phyloP scores from a whole-genome alignment of 192 early-diverging fungal genomes.

The Coemansia sp. region DNA sequence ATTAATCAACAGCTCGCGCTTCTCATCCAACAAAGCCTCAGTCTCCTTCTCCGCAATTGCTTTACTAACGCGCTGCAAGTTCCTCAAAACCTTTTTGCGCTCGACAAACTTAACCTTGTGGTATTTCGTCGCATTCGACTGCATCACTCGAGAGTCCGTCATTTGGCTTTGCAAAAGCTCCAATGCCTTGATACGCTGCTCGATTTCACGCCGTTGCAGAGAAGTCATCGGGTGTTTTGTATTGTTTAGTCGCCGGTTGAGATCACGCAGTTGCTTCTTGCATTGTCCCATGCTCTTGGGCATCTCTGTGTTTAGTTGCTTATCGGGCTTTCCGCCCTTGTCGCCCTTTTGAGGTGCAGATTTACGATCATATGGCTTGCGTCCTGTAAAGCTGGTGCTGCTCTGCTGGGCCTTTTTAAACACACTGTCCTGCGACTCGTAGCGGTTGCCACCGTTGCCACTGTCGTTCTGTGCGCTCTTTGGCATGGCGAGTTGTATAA shows the following conservation, averaged over 20 bases:
- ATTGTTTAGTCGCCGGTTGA: slow-evolving; percentile 17
- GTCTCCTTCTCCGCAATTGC: background rate
- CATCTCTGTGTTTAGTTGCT: background rate
- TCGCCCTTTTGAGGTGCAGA: background rate
- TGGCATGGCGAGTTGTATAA: background rate
- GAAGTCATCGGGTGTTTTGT: slow-evolving; percentile 14
- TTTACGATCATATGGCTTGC: too few species aligned
- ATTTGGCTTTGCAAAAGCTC: slow-evolving; percentile 14
- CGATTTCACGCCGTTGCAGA: slow-evolving; percentile 22
- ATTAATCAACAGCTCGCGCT: slow-evolving; percentile 15
- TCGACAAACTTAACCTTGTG: slow-evolving; percentile 42
- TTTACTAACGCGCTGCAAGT: slow-evolving; percentile 18
- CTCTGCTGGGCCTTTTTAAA: too few species aligned
- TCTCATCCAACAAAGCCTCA: background rate
- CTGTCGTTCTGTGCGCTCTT: background rate
- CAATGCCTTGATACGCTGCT: slow-evolving; percentile 31
- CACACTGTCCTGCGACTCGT: too few species aligned
- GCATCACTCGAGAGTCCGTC: slow-evolving; percentile 10
- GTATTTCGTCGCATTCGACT: slow-evolving; percentile 32
- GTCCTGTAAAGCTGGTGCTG: too few species aligned
- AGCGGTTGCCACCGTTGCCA: background rate
- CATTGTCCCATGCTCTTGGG: slow-evolving; percentile 28
- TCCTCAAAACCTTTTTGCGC: slow-evolving; percentile 41
- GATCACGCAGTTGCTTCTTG: slow-evolving; percentile 34
- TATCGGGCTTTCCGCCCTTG: background rate